Conservation (phyloP, 2,329 filamentous ascomycete genomes). For the Xylaria polymorpha region DNA sequence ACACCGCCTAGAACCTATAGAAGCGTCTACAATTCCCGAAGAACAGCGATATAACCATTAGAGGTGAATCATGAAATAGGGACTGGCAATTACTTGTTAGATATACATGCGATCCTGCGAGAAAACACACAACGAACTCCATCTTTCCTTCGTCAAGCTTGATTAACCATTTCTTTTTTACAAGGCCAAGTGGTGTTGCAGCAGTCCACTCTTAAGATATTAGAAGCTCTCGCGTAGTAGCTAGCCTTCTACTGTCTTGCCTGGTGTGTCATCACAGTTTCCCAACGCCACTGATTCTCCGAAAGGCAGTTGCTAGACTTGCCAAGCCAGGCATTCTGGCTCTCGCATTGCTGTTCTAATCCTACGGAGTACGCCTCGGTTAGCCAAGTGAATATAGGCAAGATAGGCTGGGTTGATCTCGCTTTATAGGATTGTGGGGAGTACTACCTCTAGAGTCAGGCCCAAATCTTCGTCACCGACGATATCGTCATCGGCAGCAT, state of each 20-base stretch:
- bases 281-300: constrained; percentile 43
- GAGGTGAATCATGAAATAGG: not conserved
- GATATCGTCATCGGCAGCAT: constrained; percentile 40
- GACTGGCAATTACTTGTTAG: constrained; percentile 17
- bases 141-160: constrained; percentile 20
- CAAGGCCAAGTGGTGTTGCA: constrained; percentile 16
- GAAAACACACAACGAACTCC: constrained; percentile 30
- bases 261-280: constrained; percentile 18
- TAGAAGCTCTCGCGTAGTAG: not conserved
- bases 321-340: constrained; percentile 41
- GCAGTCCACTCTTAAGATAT: constrained; percentile 15
- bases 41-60: not conserved
- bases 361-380: constrained; percentile 49
- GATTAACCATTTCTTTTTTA: constrained; percentile 23
- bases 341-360: constrained; percentile 45
- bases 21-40: not conserved
- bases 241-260: constrained; percentile 1
- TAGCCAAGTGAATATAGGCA: constrained; percentile 38
- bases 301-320: constrained; percentile 43
- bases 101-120: constrained; percentile 28
- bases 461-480: constrained; percentile 27
- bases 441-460: constrained; percentile 43
- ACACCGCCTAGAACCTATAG: not conserved
- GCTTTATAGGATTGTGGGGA: not conserved
- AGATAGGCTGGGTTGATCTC: not conserved